Conservation (phyloP, 805 yeast genomes). For the Barnettozyma pratensis region DNA sequence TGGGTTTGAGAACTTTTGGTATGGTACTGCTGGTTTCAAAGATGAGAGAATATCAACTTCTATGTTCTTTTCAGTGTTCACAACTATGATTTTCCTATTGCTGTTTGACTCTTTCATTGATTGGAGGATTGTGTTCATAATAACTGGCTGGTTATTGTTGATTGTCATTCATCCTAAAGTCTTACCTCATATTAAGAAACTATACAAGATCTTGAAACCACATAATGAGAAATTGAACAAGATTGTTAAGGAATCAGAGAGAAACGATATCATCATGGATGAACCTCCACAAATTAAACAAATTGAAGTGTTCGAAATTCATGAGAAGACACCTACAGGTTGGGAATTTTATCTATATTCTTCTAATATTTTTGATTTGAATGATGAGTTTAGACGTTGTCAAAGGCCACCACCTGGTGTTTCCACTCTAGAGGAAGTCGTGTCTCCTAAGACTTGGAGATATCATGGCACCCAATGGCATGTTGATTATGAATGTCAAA, state of each 20-base stretch:
- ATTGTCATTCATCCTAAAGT: slow-evolving; percentile 56
- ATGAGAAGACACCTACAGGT: slow-evolving; percentile 50
- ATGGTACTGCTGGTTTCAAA: slow-evolving; percentile 62
- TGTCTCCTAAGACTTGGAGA: slow-evolving; percentile 71
- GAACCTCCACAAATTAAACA: slow-evolving; percentile 52
- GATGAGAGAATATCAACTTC: slow-evolving; percentile 66
- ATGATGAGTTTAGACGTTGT: slow-evolving; percentile 39
- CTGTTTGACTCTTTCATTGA: slow-evolving; percentile 51
- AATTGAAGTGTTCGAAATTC: slow-evolving; percentile 76
- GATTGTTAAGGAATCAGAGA: slow-evolving; percentile 31
- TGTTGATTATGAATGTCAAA: slow-evolving; percentile 47
- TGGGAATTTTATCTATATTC: slow-evolving; percentile 65
- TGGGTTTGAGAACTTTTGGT: slow-evolving; percentile 46
- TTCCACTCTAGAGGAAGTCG: slow-evolving; percentile 44
- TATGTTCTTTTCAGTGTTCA: slow-evolving; percentile 40
- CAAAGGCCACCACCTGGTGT: slow-evolving; percentile 66
- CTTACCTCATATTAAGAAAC: slow-evolving; percentile 23
- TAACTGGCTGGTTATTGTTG: slow-evolving; percentile 51
- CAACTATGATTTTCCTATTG: slow-evolving; percentile 35
- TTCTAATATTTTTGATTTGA: slow-evolving; percentile 45
- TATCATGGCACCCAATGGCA: slow-evolving; percentile 59
- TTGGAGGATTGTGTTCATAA: slow-evolving; percentile 55
- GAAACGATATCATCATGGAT: slow-evolving; percentile 60
- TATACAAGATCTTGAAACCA: slow-evolving; percentile 18
- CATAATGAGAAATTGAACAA: slow-evolving; percentile 28